A percentile compares a stretch with the other conserved stretches of the same genome.
Evolutionary conservation across 2,329 filamentous ascomycete species (phyloP).

Genomic region (Aspergillus fumigatiaffinis): DNA sequence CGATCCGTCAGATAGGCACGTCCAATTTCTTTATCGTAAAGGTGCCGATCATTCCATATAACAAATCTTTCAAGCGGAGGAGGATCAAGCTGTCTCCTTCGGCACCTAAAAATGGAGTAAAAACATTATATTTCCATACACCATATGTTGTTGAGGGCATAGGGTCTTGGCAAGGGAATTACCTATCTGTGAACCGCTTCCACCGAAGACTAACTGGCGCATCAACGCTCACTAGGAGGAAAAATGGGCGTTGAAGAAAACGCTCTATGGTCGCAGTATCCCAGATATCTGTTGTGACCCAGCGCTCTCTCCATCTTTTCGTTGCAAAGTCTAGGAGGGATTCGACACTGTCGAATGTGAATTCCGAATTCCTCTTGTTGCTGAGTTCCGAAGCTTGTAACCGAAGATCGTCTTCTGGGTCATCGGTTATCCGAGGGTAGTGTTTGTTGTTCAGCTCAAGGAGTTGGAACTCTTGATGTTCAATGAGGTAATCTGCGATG

Average conservation of each 20-base stretch:
- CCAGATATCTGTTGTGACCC: constrained; percentile 81
- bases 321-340: constrained; percentile 82
- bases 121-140: constrained; percentile 4
- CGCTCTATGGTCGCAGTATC: constrained; percentile 69
- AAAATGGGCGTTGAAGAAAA: constrained; percentile 79
- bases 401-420: constrained; percentile 25
- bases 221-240: constrained; percentile 87
- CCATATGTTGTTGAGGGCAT: background rate
- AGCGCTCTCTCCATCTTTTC: constrained; percentile 73
- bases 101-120: constrained; percentile 40
- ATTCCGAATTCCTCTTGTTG: constrained; percentile 15
- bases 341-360: constrained; percentile 59
- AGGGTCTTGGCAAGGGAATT: constrained; percentile 33
- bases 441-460: constrained; percentile 54
- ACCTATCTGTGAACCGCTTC: constrained; percentile 66
- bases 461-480: constrained; percentile 75
- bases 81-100: constrained; percentile 44
- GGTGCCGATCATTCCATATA: constrained; percentile 64
- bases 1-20: constrained; percentile 74
- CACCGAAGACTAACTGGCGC: constrained; percentile 82
- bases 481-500: constrained; percentile 80
- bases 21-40: constrained; percentile 64
- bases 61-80: constrained; percentile 59
- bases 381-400: constrained; percentile 23
- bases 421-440: constrained; percentile 18